A percentile compares a stretch with the other conserved stretches of the same genome.
Evolutionary conservation across 164 flowering plant species (phyloP).

Genomic region (Brasenia schreberi): DNA sequence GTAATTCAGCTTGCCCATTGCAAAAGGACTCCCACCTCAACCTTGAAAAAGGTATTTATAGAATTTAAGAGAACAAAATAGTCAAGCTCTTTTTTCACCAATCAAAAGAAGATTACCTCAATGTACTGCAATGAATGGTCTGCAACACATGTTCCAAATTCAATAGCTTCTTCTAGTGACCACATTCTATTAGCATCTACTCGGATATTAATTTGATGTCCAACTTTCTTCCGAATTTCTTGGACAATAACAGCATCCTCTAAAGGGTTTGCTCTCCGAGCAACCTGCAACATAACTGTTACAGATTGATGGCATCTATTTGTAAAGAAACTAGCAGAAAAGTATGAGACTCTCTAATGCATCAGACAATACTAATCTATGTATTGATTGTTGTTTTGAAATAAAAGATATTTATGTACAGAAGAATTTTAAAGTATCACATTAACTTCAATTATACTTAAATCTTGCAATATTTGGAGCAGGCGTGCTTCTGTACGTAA

Average conservation of each 20-base stretch:
- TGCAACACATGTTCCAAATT: conserved; percentile 50
- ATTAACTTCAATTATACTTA: not conserved
- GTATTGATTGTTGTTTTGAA: too few relatives aligned
- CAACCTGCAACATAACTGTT: conserved; percentile 40
- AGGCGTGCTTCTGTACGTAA: not conserved
- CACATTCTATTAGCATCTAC: conserved; percentile 89
- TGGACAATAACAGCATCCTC: conserved; percentile 66
- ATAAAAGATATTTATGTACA: too few relatives aligned
- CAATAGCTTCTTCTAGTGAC: conserved; percentile 65
- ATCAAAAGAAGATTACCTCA: conserved; percentile 40
- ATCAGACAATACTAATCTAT: too few relatives aligned
- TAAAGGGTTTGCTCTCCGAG: conserved; percentile 48
- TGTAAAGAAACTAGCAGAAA: too few relatives aligned
- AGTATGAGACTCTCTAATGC: too few relatives aligned
- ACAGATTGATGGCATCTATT: too few relatives aligned
- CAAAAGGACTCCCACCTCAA: too few relatives aligned
- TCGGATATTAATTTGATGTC: conserved; percentile 45
- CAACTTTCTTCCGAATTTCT: conserved; percentile 59
- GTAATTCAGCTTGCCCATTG: too few relatives aligned
- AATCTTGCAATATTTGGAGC: not conserved
- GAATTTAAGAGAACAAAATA: too few relatives aligned
- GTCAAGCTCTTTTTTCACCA: not conserved
- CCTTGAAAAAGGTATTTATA: too few relatives aligned
- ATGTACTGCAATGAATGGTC: conserved; percentile 59
- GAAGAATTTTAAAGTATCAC: too few relatives aligned